Evolutionary conservation across 2,329 filamentous ascomycete genomes (phyloP).

Genomic region (Beauveria australis): DNA sequence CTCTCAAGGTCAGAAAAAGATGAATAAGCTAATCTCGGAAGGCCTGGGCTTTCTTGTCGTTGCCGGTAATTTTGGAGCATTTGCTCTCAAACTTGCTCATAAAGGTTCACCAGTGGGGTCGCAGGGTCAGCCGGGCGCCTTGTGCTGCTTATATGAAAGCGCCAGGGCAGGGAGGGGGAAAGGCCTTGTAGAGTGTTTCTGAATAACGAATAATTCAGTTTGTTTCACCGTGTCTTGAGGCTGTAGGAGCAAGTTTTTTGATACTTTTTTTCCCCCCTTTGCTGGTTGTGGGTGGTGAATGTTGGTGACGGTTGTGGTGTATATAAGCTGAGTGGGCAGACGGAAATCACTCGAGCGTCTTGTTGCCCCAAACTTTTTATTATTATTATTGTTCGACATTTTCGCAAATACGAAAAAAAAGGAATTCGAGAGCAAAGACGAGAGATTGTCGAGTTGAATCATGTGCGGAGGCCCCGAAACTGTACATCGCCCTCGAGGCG

Average conservation of each 20-base stretch:
- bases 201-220: neutral
- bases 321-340: neutral
- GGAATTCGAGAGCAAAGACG: neutral
- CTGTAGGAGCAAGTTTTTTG: conserved; percentile 3
- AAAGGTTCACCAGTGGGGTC: conserved; percentile 5
- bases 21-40: neutral
- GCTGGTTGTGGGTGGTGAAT: neutral
- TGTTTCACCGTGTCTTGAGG: neutral
- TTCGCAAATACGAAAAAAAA: neutral
- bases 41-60: neutral
- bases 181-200: neutral
- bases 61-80: conserved; percentile 17
- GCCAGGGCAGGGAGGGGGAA: too few relatives aligned
- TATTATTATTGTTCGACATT: neutral
- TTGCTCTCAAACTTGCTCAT: conserved; percentile 29
- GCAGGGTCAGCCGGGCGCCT: neutral
- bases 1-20: neutral
- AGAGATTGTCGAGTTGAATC: too few relatives aligned
- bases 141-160: too few relatives aligned
- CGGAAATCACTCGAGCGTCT: too few relatives aligned
- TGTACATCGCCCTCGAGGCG: conserved; percentile 33
- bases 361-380: too few relatives aligned
- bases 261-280: neutral
- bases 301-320: neutral
- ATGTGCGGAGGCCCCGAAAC: conserved; percentile 38